Evolutionary conservation across 1,139 yeast genomes (phyloP), one percentile per base, ranked within the genome.

Genomic region (Scheffersomyces cryptocercus): DNA sequence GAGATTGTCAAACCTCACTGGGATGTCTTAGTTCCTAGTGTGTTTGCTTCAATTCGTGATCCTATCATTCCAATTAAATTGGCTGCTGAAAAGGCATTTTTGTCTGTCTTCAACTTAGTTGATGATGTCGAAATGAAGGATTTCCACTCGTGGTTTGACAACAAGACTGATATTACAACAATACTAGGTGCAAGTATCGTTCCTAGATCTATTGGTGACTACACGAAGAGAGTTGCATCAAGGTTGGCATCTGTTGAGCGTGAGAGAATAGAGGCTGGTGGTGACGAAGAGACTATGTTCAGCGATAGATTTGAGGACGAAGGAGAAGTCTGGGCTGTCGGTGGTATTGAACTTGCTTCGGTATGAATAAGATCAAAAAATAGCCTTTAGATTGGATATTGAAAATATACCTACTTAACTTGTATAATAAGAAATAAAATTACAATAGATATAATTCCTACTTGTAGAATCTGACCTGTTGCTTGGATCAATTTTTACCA

Each of bases 31-130:
- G 89, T 79, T 7, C 88, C 95, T 12, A 75, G 88, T 16, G 82
- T 90, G 2, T 93, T 93, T 61, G 72, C 84, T 0, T 85, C 95
- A 61, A 86, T 93, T 36, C 79, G 99, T 53, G 97, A 91, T 56
- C 77, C 84, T 12, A 73, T 88, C 38, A 88, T 93, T 56, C 98
- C 99, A 3, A 85, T 93, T 54, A 90, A 90, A 59, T 75, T 93
- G 50, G 97, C 98, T 0, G 96, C 97, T 4, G 99, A 93, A 64
- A 89, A 89, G 70, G 91, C 96, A 1, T 91, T 79, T 62, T 65
- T 91, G 55, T 81, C 90, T 2, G 65, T 89, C 15, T 84, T 90
- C 62, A 73, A 78, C 44, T 70, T 91, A 51, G 84, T 88, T 26
- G 90, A 85, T 35, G 93, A 88, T 48, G 77, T 70, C n/a, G 73